phyloP scores from a whole-genome alignment of 257 asterid genomes.

The Craterostigma plantagineum region DNA sequence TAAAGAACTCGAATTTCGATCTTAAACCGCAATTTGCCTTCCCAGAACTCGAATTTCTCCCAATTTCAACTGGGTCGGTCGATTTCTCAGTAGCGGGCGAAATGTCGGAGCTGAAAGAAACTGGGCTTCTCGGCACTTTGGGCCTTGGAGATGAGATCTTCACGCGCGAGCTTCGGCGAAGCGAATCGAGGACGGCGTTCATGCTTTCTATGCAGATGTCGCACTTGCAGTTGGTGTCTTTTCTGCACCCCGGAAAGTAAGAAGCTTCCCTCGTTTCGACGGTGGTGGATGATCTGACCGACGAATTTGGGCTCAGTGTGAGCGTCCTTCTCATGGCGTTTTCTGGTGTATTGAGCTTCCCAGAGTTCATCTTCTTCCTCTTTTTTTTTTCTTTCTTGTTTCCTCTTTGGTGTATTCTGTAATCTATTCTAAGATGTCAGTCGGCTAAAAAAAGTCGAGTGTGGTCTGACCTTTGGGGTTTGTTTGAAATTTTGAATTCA shows the following conservation, averaged over 20 bases:
- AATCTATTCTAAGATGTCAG: too few relatives aligned
- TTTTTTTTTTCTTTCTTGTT: conserved; percentile 2
- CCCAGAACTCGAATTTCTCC: too few relatives aligned
- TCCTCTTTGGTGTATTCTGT: too few relatives aligned
- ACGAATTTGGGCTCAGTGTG: conserved; percentile 40
- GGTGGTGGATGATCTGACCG: conserved; percentile 35
- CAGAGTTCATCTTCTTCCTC: conserved; percentile 8
- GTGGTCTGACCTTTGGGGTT: too few relatives aligned
- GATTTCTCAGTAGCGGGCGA: conserved; percentile 19
- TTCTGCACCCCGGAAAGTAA: conserved; percentile 71
- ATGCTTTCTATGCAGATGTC: conserved; percentile 70
- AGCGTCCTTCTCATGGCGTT: conserved; percentile 27
- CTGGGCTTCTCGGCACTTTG: conserved; percentile 29
- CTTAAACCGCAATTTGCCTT: too few relatives aligned
- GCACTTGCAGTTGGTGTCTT: conserved; percentile 68
- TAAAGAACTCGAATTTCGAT: too few relatives aligned
- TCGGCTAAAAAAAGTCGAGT: too few relatives aligned
- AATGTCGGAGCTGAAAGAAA: conserved; percentile 17
- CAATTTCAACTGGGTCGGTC: too few relatives aligned
- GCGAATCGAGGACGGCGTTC: conserved; percentile 64
- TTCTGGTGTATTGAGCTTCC: conserved; percentile 7
- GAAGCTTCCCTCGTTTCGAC: conserved; percentile 29
- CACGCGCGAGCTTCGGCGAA: conserved; percentile 26
- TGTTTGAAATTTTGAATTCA: conserved; percentile 18
- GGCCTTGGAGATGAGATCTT: conserved; percentile 26